Percentiles rank a stretch among this genome's conserved stretches.
phyloP scores from a whole-genome alignment of 2,329 filamentous ascomycete species.

The Penicillium sp. region DNA sequence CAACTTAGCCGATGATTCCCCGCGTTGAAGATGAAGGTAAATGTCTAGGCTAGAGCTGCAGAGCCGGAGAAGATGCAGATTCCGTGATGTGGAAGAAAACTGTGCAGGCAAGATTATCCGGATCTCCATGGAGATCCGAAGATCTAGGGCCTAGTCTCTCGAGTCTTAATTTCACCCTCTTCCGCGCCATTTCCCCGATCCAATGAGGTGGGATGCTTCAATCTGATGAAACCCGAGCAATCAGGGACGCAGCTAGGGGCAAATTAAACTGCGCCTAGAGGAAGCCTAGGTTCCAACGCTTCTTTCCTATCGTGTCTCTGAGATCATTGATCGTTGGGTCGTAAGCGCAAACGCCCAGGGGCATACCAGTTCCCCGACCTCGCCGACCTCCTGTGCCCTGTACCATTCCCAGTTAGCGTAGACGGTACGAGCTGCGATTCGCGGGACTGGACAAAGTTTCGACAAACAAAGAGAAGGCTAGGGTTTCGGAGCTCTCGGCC shows the following conservation, averaged over 20 bases:
- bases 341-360: background rate
- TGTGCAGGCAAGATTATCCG: slow-evolving; percentile 1
- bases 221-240: no score
- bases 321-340: background rate
- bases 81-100: background rate
- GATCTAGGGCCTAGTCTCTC: slow-evolving; percentile 4
- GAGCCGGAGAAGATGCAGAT: background rate
- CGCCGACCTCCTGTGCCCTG: background rate
- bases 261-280: background rate
- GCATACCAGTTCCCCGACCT: background rate
- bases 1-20: background rate
- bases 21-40: background rate
- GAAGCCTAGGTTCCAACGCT: background rate
- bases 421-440: background rate
- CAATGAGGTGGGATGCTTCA: no score
- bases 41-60: background rate
- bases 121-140: slow-evolving; percentile 18
- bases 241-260: background rate
- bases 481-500: background rate
- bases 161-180: no score
- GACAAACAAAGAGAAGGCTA: background rate
- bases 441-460: background rate
- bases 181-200: no score
- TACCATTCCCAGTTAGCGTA: background rate
- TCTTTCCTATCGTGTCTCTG: background rate